Evolutionary conservation across 768 basidiomycete species (phyloP), one percentile per base, ranked within the genome.

Genomic region (Kwoniella sp.): DNA sequence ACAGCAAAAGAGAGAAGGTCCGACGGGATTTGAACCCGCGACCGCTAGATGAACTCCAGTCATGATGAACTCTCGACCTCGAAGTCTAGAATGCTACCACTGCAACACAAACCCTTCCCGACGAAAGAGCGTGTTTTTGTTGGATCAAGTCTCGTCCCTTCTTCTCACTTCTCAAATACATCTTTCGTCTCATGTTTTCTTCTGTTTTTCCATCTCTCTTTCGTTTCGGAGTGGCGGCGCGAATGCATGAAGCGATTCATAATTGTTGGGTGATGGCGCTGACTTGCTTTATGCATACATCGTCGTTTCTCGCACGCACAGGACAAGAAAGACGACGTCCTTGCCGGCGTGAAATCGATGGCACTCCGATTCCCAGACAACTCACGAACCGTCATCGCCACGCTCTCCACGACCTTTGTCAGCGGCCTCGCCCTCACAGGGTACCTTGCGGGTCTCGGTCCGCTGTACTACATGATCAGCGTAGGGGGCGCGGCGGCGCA

Each of bases 311-410:
- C 53, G 29, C 29, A 7, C n/a, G 28, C 7, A 11, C 78, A 96
- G 90, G 96, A 99, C 82, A 99, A 98, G 82, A 75, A 68, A 17
- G 96, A 99, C 83, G 96, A 99, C 75, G 84, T 91, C 55, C 83
- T 85, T 48, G 91, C 86, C 25, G 92, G 91, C 37, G 94, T 99
- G 78, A 91, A 89, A 65, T 96, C 93, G 13, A 99, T 93, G 1
- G 96, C 96, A 1, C 84, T 98, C 50, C 86, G 97, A 47, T 98
- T 98, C 75, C 91, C 89, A 28, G 83, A 86, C 34, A 55, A 52
- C 26, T 89, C 93, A 0, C 86, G 89, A 4, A 85, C 88, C 0
- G 87, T 96, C 70, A 86, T 98, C 55, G 79, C 85, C 23, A 86
- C 84, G 22, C 87, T 98, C 63, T 91, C 92, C 1, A 82, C 84